These are phyloP conservation scores for Phytophthora litchii DNA, from an alignment of 352 stramenopile species.

Conservation along the genomic window DNA sequence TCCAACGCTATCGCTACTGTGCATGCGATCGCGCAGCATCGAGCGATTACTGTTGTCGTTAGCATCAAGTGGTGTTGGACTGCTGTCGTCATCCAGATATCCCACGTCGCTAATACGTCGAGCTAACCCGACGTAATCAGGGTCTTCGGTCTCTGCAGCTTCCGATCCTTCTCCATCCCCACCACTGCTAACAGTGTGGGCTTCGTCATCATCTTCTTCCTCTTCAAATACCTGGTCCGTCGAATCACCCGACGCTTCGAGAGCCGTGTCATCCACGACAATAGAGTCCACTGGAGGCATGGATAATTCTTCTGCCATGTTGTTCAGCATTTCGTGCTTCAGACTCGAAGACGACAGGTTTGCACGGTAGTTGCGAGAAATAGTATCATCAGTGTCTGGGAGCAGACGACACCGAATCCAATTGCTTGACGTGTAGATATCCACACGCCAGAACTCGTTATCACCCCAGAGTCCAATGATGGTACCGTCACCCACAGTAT, in stretches of 20 bases:
- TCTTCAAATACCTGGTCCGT: conserved; percentile 46
- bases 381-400: conserved; percentile 78
- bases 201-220: conserved; percentile 50
- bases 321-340: conserved; percentile 41
- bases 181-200: conserved; percentile 30
- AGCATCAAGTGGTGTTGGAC: conserved; percentile 17
- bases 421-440: conserved; percentile 89
- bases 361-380: conserved; percentile 51
- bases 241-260: conserved; percentile 26
- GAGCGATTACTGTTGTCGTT: conserved; percentile 24
- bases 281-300: conserved; percentile 45
- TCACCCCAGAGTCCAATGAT: conserved; percentile 50
- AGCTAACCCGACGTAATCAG: conserved; percentile 37
- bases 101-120: conserved; percentile 40
- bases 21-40: conserved; percentile 44
- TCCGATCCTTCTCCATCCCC: conserved; percentile 41
- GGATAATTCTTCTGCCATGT: conserved; percentile 40
- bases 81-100: conserved; percentile 46
- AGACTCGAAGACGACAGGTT: conserved; percentile 32
- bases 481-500: conserved; percentile 29
- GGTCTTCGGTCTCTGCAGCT: conserved; percentile 28
- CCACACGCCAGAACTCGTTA: conserved; percentile 82
- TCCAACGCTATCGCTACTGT: conserved; percentile 43
- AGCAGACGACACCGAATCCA: conserved; percentile 86
- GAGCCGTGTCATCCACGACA: conserved; percentile 37